Conservation (phyloP, 129 eudicot genomes). For the Arctium lappa region DNA sequence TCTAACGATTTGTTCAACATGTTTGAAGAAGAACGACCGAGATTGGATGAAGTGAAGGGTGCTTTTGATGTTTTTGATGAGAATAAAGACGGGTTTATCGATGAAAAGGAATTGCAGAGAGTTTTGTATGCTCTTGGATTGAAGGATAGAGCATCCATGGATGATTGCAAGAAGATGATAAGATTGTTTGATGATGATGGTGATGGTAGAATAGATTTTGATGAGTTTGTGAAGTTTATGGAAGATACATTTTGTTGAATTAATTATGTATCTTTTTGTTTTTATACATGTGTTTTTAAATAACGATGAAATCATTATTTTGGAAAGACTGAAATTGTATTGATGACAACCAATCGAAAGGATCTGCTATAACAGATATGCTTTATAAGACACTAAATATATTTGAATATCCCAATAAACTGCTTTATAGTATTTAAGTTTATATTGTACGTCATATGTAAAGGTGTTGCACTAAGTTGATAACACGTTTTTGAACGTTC, state of each 20-base stretch:
- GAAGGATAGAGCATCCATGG: constrained; percentile 34
- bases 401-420: background rate
- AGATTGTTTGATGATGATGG: constrained; percentile 47
- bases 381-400: background rate
- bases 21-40: constrained; percentile 55
- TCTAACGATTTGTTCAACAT: constrained; percentile 37
- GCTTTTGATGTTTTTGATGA: constrained; percentile 88
- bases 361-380: background rate
- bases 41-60: constrained; percentile 54
- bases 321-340: background rate
- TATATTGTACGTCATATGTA: background rate
- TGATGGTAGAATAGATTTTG: constrained; percentile 57
- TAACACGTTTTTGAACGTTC: background rate
- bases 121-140: constrained; percentile 62
- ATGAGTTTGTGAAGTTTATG: constrained; percentile 71
- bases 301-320: background rate
- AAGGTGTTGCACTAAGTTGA: background rate
- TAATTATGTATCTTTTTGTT: constrained; percentile 9
- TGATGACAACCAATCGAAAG: no score
- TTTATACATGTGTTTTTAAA: background rate
- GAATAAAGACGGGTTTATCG: constrained; percentile 80
- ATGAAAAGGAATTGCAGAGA: constrained; percentile 63
- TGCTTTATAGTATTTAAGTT: background rate
- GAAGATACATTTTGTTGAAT: constrained; percentile 42
- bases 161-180: constrained; percentile 74